Base-by-base conservation (phyloP, 768 basidiomycete genomes). In the Daedaleopsis sinensis region DNA sequence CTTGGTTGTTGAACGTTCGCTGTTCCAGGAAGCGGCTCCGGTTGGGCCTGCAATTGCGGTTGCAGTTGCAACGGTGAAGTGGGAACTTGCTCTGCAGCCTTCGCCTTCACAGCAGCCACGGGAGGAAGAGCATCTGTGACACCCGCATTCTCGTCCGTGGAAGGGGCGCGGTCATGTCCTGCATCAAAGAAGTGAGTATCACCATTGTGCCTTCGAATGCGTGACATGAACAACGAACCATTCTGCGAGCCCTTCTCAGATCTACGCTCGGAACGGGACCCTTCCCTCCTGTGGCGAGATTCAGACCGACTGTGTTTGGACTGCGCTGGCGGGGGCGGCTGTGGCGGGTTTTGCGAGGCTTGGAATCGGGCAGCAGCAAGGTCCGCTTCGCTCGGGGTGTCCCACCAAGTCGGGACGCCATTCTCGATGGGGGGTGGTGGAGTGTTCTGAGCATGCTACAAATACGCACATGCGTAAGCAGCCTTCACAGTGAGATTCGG, bases 371-470 rank as follows among this genome's bases (percentile, higher is more conserved):
- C 65, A 5, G 55, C 61, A 0, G 66, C 67, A 36, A 72, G 52
- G 6, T 68, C 62, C 9, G 57, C 55, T 44, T 67, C 65, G 39
- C 61, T 66, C 12, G 63, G 55, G 21, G 67, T 57, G 39, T 70
- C 64, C 70, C 68, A 72, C 66, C 67, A 71, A 2, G 58, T 62
- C 3, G 66, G 71, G 0, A 65, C 50, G 8, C 56, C 55, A 16
- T 63, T 66, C 18, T 62, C 43, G 13, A 59, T 52, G 19, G 56
- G 42, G 3, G 73, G 72, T 6, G 63, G 50, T 3, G 71, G 64
- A 0, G 68, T 59, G 39, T 65, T 67, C 50, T 70, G 58, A 16
- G 72, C 71, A 62, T 72, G 54, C 74, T 75, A 52, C n/a, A 23
- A 16, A 36, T 1, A 43, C 9, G 10, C 15, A 23, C 32, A n/a